Evolutionary conservation across 176 grass and related monocot genomes (phyloP).

Genomic region (Carex parvula): DNA sequence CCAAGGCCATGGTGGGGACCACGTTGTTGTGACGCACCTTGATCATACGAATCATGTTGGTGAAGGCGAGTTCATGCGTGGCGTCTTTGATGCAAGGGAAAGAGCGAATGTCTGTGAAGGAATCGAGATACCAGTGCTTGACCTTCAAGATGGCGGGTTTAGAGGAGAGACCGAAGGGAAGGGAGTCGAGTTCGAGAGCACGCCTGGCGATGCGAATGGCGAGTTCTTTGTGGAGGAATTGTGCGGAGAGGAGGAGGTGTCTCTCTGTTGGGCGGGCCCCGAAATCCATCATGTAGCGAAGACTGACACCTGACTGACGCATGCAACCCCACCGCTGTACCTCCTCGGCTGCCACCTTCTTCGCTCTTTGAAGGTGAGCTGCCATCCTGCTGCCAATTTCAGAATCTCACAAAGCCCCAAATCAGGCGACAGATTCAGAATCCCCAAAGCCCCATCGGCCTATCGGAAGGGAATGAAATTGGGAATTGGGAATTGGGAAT

Average conservation of each 20-base stretch:
- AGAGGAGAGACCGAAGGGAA: conserved; percentile 60
- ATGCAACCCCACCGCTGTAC: conserved; percentile 60
- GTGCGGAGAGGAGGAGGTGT: conserved; percentile 55
- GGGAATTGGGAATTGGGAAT: too few relatives aligned
- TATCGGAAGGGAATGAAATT: too few relatives aligned
- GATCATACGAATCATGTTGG: conserved; percentile 82
- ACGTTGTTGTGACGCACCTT: conserved; percentile 89
- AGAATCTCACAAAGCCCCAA: too few relatives aligned
- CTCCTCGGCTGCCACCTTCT: conserved; percentile 44
- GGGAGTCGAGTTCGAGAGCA: conserved; percentile 53
- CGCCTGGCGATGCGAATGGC: conserved; percentile 70
- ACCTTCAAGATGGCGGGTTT: conserved; percentile 71
- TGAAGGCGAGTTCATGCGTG: conserved; percentile 68
- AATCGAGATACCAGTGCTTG: conserved; percentile 83
- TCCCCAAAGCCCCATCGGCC: too few relatives aligned
- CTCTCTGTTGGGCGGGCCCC: conserved; percentile 56
- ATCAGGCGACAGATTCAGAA: too few relatives aligned
- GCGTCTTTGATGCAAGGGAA: conserved; percentile 50
- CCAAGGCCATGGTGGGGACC: conserved; percentile 81
- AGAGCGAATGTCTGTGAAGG: conserved; percentile 72
- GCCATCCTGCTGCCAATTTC: too few relatives aligned
- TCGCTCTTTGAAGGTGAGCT: too few relatives aligned
- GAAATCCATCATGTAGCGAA: conserved; percentile 89
- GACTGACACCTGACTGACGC: conserved; percentile 70
- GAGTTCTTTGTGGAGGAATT: conserved; percentile 82